phyloP scores from a whole-genome alignment of 2,329 filamentous ascomycete genomes.

The Paraphoma chrysanthemicola region DNA sequence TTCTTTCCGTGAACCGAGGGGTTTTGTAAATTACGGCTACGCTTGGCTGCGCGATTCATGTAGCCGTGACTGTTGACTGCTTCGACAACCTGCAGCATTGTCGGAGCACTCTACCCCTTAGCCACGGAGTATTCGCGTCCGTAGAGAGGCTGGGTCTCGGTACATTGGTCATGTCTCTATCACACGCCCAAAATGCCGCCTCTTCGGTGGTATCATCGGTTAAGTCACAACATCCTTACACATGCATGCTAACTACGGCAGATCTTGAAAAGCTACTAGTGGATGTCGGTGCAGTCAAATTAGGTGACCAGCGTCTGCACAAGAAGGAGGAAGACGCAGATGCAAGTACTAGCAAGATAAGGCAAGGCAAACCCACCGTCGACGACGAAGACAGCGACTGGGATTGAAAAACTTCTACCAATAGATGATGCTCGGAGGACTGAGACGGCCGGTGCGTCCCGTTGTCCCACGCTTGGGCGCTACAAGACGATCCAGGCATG shows the following conservation, averaged over 20 bases:
- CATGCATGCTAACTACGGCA: conserved; percentile 11
- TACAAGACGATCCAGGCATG: background rate
- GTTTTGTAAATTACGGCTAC: conserved; percentile 17
- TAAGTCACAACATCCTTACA: background rate
- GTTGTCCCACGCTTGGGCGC: background rate
- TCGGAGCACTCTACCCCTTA: too few relatives aligned
- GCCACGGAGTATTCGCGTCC: too few relatives aligned
- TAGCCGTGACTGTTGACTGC: too few relatives aligned
- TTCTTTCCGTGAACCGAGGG: background rate
- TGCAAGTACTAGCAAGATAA: conserved; percentile 63
- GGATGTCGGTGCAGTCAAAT: conserved; percentile 78
- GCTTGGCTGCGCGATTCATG: background rate
- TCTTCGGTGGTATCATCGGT: background rate
- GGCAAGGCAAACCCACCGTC: conserved; percentile 40
- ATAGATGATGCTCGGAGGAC: background rate
- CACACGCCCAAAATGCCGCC: too few relatives aligned
- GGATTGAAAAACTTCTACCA: conserved; percentile 56
- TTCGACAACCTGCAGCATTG: too few relatives aligned
- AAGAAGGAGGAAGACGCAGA: conserved; percentile 62
- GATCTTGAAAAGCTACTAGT: conserved; percentile 84
- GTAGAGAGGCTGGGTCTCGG: too few relatives aligned
- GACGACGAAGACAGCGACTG: conserved; percentile 66
- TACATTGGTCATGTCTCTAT: too few relatives aligned
- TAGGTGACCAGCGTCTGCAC: conserved; percentile 78
- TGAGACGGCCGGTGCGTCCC: background rate